These are phyloP conservation scores for Thraustochytrium striatum DNA, from an alignment of 352 stramenopile species.

Conservation along the genomic window DNA sequence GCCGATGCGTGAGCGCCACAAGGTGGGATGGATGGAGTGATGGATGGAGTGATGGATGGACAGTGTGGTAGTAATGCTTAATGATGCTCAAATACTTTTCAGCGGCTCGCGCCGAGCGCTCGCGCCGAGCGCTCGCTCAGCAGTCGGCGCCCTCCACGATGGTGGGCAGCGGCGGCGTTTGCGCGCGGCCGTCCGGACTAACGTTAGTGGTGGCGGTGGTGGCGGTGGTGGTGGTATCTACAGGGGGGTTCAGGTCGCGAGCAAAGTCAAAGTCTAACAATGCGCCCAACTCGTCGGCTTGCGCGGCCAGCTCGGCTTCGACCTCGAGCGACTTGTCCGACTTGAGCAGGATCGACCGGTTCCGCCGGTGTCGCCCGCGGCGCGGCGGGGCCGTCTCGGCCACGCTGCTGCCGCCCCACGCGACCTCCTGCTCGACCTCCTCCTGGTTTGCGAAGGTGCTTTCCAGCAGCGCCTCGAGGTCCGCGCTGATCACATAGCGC, in stretches of 20 bases:
- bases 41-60: not conserved
- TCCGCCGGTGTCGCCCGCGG: not conserved
- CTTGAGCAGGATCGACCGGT: conserved; percentile 29
- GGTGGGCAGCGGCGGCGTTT: not conserved
- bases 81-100: not conserved
- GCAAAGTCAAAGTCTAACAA: not conserved
- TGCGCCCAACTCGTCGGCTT: not conserved
- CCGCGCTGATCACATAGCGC: not conserved
- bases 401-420: no score
- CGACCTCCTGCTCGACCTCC: not conserved
- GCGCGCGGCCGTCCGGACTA: not conserved
- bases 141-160: not conserved
- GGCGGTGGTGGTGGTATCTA: not conserved
- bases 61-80: not conserved
- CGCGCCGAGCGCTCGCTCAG: not conserved
- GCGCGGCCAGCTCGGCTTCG: conserved; percentile 5
- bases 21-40: not conserved
- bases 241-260: not conserved
- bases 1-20: not conserved
- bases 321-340: conserved; percentile 4
- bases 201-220: not conserved
- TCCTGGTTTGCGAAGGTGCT: not conserved
- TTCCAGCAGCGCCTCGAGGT: conserved; percentile 16
- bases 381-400: not conserved
- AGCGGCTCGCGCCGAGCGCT: not conserved